Conservation (phyloP, 225 moss, liverwort and hornwort genomes). For the Antitrichia curtipendula region DNA sequence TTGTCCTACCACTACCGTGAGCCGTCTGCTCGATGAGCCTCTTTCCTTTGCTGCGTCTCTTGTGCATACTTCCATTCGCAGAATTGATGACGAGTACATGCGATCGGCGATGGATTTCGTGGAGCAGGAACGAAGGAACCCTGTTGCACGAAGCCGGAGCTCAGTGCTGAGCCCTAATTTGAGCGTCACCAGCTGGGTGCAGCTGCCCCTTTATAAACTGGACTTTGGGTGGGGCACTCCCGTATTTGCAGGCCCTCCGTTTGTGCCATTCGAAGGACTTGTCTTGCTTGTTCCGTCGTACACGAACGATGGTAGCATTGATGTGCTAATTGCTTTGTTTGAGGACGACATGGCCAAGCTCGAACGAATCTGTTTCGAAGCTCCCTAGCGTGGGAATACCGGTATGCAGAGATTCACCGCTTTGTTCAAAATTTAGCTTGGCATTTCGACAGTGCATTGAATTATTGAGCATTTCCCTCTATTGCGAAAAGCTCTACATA, state of each 20-base stretch:
- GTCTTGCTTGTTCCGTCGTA: slow-evolving; percentile 45
- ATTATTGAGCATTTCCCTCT: not conserved
- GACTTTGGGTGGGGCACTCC: slow-evolving; percentile 86
- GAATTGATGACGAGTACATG: slow-evolving; percentile 62
- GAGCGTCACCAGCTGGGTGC: slow-evolving; percentile 78
- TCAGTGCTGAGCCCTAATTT: slow-evolving; percentile 70
- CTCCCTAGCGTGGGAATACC: not conserved
- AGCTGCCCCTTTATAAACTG: slow-evolving; percentile 58
- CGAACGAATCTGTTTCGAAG: slow-evolving; percentile 30
- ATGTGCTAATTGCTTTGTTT: slow-evolving; percentile 52
- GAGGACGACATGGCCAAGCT: slow-evolving; percentile 72
- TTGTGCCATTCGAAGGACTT: slow-evolving; percentile 77
- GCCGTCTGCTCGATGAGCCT: slow-evolving; percentile 39
- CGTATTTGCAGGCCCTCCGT: slow-evolving; percentile 75
- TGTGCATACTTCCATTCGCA: slow-evolving; percentile 51
- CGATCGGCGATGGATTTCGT: slow-evolving; percentile 74
- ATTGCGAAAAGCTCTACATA: not conserved
- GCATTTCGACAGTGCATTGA: not conserved
- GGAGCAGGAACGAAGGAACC: slow-evolving; percentile 54
- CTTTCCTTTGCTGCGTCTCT: slow-evolving; percentile 49
- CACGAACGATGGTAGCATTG: slow-evolving; percentile 71
- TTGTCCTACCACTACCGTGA: slow-evolving; percentile 39
- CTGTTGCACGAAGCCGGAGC: slow-evolving; percentile 38
- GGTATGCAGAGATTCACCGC: not conserved
- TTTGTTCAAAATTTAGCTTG: not conserved